Evolutionary conservation across 1,284 basidiomycete species (phyloP), one percentile per base, ranked within the genome.

Genomic region (Anthracocystis panici-leucophaei): DNA sequence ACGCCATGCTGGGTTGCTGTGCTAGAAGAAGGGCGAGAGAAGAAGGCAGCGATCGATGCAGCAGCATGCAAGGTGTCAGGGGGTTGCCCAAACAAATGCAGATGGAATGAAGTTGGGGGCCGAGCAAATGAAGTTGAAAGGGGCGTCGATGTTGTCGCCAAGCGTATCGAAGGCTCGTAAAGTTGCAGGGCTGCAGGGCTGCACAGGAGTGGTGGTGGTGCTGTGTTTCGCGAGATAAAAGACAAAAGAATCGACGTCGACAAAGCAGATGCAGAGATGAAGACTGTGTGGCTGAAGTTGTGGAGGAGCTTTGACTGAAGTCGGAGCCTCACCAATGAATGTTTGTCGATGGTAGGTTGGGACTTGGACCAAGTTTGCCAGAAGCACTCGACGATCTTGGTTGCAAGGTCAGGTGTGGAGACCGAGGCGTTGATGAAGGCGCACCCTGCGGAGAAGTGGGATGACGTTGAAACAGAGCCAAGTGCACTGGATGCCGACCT

Each of bases 31-130:
- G 16, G 44, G 18, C 10, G n/a, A 8, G 25, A 12, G 18, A 49
- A 29, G 23, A 16, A 54, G 18, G 29, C 38, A 48, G 29, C 53
- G 21, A 44, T 27, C 0, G 54, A 35, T 31, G 52, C 31, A 55
- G 1, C 35, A 50, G 11, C 5, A 42, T 44, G 63, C 63, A 58
- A 38, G 51, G 27, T 23, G 50, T 58, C 23, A 58, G 50, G 56
- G 51, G 53, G n/a, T 16, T 45, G 16, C 42, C 18, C 18, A 29
- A 16, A 23, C 16, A 23, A n/a, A 29, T n/a, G 31, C 25, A 21
- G 38, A 29, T 29, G 51, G 33, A 46, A 45, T 55, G 59, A 55
- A 50, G n/a, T 21, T 23, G 49, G 8, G 35, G 29, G 33, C 21
- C 29, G 42, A 44, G 20, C 31, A 23, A 21, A 51, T 51, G 49